Evolutionary conservation across 108 stramenopile genomes (phyloP), one percentile per base, ranked within the genome.

Genomic region (Nitzschia sp.): DNA sequence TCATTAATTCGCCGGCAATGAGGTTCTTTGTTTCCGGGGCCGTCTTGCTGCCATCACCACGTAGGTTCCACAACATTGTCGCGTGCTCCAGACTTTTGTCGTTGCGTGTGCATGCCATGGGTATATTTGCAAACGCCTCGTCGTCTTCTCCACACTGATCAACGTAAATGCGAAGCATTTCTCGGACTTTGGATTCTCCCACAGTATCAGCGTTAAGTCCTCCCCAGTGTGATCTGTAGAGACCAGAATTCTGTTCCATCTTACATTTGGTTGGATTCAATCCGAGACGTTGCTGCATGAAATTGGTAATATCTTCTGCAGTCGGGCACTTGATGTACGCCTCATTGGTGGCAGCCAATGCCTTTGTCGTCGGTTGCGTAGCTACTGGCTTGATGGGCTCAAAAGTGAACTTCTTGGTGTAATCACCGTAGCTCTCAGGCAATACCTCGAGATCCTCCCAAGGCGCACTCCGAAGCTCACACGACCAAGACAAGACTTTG

Each of bases 151-250:
- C 23, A 54, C 76, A 76, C 19, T 56, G 48, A 18, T 48, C 64
- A 2, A 54, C 38, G 70, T 56, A 84, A n/a, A 25, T 11, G 8
- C 23, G 33, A 38, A 61, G 23, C 66, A 54, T 36, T 15, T 64
- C 31, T 9, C 64, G 2, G 0, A 65, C 79, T 9, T 54, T 46
- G 18, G 33, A 46, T 35, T 74, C 75, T 30, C 53, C 58, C 1
- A 77, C 64, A 1, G 79, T 59, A 0, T 21, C 25, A 2, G 68
- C 42, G 25, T 59, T 48, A 38, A 84, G 30, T 3, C 83, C 83
- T 33, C 83, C 83, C 83, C 83, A 84, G 31, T 84, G 83, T 0
- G 83, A 67, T 11, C 48, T 57, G 42, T 67, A 84, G 5, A 84
- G n/a, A 23, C 83, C 83, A 18, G 76, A 77, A 29, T 71, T 71